These are phyloP conservation scores for Schwanniomyces polymorphus DNA, from an alignment of 805 yeast species.

Conservation along the genomic window DNA sequence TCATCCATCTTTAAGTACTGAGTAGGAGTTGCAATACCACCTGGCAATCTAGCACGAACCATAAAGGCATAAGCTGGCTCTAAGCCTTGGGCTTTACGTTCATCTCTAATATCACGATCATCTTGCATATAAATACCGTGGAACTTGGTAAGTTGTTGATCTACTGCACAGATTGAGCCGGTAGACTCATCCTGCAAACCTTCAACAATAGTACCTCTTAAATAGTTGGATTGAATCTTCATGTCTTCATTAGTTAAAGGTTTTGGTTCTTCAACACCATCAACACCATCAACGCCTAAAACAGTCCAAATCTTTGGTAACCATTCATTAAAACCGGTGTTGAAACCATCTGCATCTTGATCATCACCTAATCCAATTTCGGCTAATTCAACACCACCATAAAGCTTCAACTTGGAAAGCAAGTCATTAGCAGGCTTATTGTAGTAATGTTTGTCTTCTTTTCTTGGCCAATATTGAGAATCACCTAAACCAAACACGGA, in stretches of 20 bases:
- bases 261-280: conserved; percentile 87
- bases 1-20: conserved; percentile 89
- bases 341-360: conserved; percentile 94
- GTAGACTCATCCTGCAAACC: conserved; percentile 80
- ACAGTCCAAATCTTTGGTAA: conserved; percentile 83
- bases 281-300: conserved; percentile 79
- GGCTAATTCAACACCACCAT: conserved; percentile 73
- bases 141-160: conserved; percentile 93
- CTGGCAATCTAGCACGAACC: conserved; percentile 95
- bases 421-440: conserved; percentile 87
- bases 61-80: conserved; percentile 97
- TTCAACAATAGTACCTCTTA: conserved; percentile 91
- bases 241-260: conserved; percentile 93
- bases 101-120: conserved; percentile 93
- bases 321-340: conserved; percentile 90
- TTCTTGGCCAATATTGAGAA: conserved; percentile 93
- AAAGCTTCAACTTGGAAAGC: conserved; percentile 56
- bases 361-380: conserved; percentile 92
- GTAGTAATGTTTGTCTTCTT: conserved; percentile 90
- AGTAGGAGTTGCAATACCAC: conserved; percentile 82
- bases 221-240: conserved; percentile 80
- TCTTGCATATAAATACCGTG: conserved; percentile 99
- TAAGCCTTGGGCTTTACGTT: conserved; percentile 85
- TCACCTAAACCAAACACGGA: conserved; percentile 81
- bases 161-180: conserved; percentile 87